These are phyloP conservation scores for Aspergillus intermedius DNA, from an alignment of 2,329 filamentous ascomycete species.

Conservation along the genomic window DNA sequence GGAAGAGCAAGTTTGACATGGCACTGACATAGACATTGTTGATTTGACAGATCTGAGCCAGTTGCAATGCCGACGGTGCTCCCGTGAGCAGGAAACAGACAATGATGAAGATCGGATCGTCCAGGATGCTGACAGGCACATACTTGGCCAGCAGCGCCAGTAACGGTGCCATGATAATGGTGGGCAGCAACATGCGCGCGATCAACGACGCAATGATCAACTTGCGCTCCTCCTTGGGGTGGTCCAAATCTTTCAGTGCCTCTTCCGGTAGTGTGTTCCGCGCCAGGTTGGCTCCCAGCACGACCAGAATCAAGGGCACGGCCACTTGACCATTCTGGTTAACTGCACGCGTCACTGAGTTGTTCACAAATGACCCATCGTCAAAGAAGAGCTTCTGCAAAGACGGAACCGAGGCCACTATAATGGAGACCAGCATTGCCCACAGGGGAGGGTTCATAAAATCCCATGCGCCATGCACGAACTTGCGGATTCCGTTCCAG, in stretches of 20 bases:
- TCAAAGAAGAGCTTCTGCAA: conserved; percentile 84
- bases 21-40: conserved; percentile 93
- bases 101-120: conserved; percentile 96
- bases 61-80: conserved; percentile 84
- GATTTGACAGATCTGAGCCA: conserved; percentile 97
- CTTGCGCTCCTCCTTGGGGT: conserved; percentile 61
- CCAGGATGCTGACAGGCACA: conserved; percentile 85
- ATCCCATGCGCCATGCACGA: conserved; percentile 67
- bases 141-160: conserved; percentile 84
- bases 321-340: conserved; percentile 81
- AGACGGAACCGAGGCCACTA: conserved; percentile 78
- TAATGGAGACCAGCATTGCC: conserved; percentile 88
- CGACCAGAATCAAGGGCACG: conserved; percentile 89
- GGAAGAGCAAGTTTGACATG: conserved; percentile 88
- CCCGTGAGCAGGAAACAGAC: conserved; percentile 95
- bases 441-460: conserved; percentile 99
- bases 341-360: conserved; percentile 85
- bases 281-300: conserved; percentile 88
- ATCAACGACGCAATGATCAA: conserved; percentile 80
- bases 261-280: conserved; percentile 75
- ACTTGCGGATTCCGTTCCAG: conserved; percentile 40
- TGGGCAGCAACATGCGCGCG: conserved; percentile 87
- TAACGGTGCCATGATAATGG: conserved; percentile 83
- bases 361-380: conserved; percentile 81
- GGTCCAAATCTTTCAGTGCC: conserved; percentile 61